Evolutionary conservation across 768 basidiomycete genomes (phyloP), one percentile per base, ranked within the genome.

Genomic region (Inosperma sp.): DNA sequence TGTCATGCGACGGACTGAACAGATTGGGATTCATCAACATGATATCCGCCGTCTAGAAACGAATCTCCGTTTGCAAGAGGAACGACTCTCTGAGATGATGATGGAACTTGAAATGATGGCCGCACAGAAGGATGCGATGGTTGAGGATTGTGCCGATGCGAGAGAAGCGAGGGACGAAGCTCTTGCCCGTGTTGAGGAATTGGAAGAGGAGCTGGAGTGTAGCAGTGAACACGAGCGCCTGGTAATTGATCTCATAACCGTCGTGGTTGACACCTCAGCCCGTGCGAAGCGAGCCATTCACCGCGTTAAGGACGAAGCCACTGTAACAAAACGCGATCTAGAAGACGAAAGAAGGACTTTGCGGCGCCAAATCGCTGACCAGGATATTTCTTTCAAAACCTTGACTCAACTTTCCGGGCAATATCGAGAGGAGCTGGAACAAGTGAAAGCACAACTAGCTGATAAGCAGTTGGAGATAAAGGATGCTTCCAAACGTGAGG

Each of bases 121-220:
- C 17, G 75, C 80, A 4, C 79, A 89, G 70, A 88, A 84, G 63
- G 80, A 81, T 49, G 82, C 86, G 2, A 88, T 92, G 85, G 79
- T 91, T 0, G 88, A 90, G 55, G 89, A 92, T 61, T 91, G 89
- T 59, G 83, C 83, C 4, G 81, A 84, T 48, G 87, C 86, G 2
- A 73, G 89, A 47, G 84, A 84, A 48, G 79, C 83, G 17, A 74
- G 89, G 29, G 84, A 92, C 63, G 74, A 75, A 21, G 84, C 87
- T 4, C 62, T 82, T 35, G 59, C 62, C 48, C 71, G 69, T 52
- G 64, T 77, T 22, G 89, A 90, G 49, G 66, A 64, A n/a, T 62
- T 83, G 52, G 88, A 90, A 57, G 76, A 81, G 34, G 78, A 81
- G 53, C 54, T 79, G 44, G 88, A 84, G 61, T 64, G 56, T 3